Percentiles rank a stretch among this genome's conserved stretches.
Evolutionary conservation across 1,284 basidiomycete species (phyloP).

Genomic region (Microbotryum silenes-acaulis): DNA sequence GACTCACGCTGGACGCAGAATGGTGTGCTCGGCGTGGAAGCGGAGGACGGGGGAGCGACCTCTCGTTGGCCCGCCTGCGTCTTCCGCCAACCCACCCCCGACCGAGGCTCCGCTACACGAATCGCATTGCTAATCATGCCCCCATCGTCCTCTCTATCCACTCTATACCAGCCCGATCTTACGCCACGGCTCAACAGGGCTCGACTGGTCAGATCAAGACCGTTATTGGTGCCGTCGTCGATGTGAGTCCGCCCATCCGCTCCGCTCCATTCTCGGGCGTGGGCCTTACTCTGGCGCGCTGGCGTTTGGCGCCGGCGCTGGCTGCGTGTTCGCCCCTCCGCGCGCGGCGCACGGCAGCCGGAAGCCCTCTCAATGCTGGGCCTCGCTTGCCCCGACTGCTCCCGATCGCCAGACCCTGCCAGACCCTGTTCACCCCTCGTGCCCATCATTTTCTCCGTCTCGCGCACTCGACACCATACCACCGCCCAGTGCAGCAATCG

Average conservation of each 20-base stretch:
- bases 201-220: conserved; percentile 69
- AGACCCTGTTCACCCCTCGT: conserved; percentile 35
- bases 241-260: conserved; percentile 43
- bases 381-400: neutral
- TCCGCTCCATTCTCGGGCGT: neutral
- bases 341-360: neutral
- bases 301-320: too few relatives aligned
- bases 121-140: neutral
- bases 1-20: neutral
- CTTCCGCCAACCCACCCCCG: neutral
- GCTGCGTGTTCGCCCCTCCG: neutral
- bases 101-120: neutral
- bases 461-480: neutral
- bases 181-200: conserved; percentile 78
- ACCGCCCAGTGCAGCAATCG: too few relatives aligned
- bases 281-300: too few relatives aligned
- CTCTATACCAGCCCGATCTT: conserved; percentile 58
- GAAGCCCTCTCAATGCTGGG: neutral
- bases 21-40: neutral
- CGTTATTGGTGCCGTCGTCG: conserved; percentile 75
- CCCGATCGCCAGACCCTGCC: conserved; percentile 53
- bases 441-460: neutral
- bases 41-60: neutral
- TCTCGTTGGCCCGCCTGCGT: conserved; percentile 11
- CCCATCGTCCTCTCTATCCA: too few relatives aligned